Evolutionary conservation across 306 rosid genomes (phyloP), one percentile per base, ranked within the genome.

Genomic region (Fragaria vesca): DNA sequence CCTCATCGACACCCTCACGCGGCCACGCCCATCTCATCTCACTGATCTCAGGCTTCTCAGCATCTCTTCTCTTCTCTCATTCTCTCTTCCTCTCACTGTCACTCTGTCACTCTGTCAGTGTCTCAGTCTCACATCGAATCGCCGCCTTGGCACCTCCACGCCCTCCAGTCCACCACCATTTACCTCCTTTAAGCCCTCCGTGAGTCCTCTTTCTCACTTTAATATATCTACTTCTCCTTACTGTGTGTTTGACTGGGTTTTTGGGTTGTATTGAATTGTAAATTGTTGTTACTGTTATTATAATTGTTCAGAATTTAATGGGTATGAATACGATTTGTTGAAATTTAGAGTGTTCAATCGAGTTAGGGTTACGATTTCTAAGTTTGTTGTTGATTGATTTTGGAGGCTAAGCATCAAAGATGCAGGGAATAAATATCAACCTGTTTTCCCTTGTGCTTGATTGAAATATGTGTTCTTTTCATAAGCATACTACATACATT

Each of bases 111-210:
- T 28, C 28, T 28, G 28, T 28, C 28, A 28, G 1, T 28, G 28
- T 28, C 28, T 28, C 28, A 28, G 28, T 28, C 28, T 28, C 28
- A 28, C 28, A 28, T 28, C 28, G 28, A 28, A 1, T 28, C 28
- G 28, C 28, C 28, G 1, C 28, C 28, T 28, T 1, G 1, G 28
- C 1, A 1, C 28, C 28, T 28, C 28, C 28, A 28, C 28, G 28
- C 28, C 28, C 28, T 28, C 28, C 28, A 28, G 28, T 28, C 28
- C 28, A 28, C 28, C 28, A 28, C 28, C 28, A 1, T 28, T 28
- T 28, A 28, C 28, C 28, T 28, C 28, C 1, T 28, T 28, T 28
- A 91, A 84, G 83, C 70, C 97, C 54, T 87, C 90, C 0, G 98
- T 94, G 45, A 85, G 93, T 78, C 3, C 52, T 45, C 32, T 60